These are phyloP conservation scores for Nemania abortiva DNA, from an alignment of 2,329 filamentous ascomycete species.

Conservation along the genomic window DNA sequence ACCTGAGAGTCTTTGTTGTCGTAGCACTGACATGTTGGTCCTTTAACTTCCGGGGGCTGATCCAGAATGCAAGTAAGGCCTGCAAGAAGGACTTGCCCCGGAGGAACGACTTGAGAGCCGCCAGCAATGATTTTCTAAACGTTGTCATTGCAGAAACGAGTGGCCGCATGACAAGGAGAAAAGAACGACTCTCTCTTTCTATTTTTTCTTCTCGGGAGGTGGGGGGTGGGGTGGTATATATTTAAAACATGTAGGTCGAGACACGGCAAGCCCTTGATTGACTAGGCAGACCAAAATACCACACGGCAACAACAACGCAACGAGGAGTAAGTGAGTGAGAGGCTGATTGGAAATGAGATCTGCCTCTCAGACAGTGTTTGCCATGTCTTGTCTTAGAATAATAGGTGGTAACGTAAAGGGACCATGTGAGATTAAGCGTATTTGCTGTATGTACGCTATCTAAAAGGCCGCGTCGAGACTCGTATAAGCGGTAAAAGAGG, in stretches of 20 bases:
- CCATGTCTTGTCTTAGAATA: constrained; percentile 48
- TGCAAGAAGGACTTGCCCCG: constrained; percentile 70
- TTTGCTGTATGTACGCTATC: constrained; percentile 32
- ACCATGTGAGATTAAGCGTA: constrained; percentile 40
- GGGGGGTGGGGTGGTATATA: constrained; percentile 41
- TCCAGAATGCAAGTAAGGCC: constrained; percentile 68
- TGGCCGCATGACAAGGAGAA: constrained; percentile 59
- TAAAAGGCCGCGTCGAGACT: constrained; percentile 47
- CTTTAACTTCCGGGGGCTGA: constrained; percentile 56
- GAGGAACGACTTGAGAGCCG: constrained; percentile 69
- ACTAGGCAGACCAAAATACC: constrained; percentile 18
- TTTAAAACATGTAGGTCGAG: constrained; percentile 45
- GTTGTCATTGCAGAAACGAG: constrained; percentile 69
- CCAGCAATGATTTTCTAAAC: constrained; percentile 66
- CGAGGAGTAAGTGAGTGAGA: constrained; percentile 24
- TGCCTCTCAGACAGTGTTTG: constrained; percentile 46
- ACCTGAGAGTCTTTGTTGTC: constrained; percentile 44
- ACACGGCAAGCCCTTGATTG: constrained; percentile 39
- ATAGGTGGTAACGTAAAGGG: constrained; percentile 37
- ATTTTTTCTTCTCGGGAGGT: constrained; percentile 26
- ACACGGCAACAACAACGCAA: constrained; percentile 1
- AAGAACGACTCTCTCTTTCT: constrained; percentile 28
- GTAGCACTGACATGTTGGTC: constrained; percentile 42
- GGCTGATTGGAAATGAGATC: constrained; percentile 42
- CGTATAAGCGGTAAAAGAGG: constrained; percentile 50